phyloP scores from a whole-genome alignment of 1,139 yeast genomes.

The Candida anutae region DNA sequence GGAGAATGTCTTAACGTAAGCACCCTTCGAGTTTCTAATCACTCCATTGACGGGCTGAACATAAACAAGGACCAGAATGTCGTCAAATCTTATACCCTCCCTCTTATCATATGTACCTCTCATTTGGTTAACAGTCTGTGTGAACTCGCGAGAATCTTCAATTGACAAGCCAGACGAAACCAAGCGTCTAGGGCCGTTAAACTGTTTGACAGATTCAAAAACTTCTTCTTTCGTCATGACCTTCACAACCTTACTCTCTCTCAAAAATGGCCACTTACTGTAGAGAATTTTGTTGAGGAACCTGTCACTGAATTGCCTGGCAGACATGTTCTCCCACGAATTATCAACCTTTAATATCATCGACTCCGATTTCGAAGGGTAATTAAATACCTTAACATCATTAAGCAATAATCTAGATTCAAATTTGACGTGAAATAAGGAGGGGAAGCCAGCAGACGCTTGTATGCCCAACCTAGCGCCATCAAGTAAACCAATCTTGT shows the following conservation, averaged over 20 bases:
- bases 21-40: constrained; percentile 63
- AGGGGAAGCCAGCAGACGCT: constrained; percentile 85
- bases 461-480: constrained; percentile 67
- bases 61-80: constrained; percentile 51
- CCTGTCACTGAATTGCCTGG: constrained; percentile 53
- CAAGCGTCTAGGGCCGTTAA: constrained; percentile 21
- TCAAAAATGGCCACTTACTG: constrained; percentile 82
- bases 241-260: constrained; percentile 67
- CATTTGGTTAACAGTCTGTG: constrained; percentile 22
- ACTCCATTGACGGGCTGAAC: constrained; percentile 77
- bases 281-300: constrained; percentile 56
- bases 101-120: constrained; percentile 33
- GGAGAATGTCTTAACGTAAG: constrained; percentile 62
- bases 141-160: constrained; percentile 37
- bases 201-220: constrained; percentile 32
- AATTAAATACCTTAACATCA: constrained; percentile 75
- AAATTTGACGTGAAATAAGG: constrained; percentile 64
- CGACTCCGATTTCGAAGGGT: constrained; percentile 77
- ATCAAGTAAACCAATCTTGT: constrained; percentile 52
- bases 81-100: constrained; percentile 53
- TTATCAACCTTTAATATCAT: constrained; percentile 60
- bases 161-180: constrained; percentile 29
- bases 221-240: constrained; percentile 50
- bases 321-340: constrained; percentile 37
- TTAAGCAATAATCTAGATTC: constrained; percentile 40